A percentile compares a stretch with the other conserved stretches of the same genome.
These are phyloP conservation scores for Xylariales sp. DNA, from an alignment of 2,329 filamentous ascomycete genomes.

Conservation along the genomic window DNA sequence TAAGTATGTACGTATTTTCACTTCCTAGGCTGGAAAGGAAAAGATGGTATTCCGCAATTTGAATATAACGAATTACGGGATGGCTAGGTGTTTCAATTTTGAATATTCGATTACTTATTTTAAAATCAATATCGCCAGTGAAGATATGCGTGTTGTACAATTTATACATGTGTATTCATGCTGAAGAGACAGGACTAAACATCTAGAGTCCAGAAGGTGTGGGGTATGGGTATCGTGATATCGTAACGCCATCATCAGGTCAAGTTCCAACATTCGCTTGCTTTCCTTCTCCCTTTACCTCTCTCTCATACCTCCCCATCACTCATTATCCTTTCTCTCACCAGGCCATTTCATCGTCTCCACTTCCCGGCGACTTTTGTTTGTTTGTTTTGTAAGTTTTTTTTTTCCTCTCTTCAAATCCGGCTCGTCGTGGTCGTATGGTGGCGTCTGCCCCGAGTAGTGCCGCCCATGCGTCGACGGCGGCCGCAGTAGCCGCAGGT, in stretches of 20 bases:
- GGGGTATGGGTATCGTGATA: slow-evolving; percentile 52
- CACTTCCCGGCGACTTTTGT: neutral
- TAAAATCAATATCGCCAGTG: neutral
- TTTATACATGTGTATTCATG: slow-evolving; percentile 26
- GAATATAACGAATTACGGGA: neutral
- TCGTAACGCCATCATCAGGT: slow-evolving; percentile 30
- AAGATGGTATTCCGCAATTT: too few species aligned
- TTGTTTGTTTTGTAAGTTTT: too few species aligned
- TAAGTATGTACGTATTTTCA: neutral
- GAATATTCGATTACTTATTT: neutral
- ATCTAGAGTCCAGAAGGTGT: slow-evolving; percentile 28
- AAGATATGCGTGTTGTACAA: neutral
- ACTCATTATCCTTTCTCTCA: neutral
- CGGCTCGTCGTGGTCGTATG: slow-evolving; percentile 50
- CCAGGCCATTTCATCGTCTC: neutral
- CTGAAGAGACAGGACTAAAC: slow-evolving; percentile 8
- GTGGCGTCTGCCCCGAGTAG: slow-evolving; percentile 33
- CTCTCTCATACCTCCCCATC: neutral
- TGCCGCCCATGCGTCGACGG: slow-evolving; percentile 39
- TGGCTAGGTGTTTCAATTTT: neutral
- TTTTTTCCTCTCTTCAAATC: too few species aligned
- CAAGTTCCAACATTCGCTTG: slow-evolving; percentile 15
- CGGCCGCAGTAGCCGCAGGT: slow-evolving; percentile 62
- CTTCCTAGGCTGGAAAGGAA: too few species aligned
- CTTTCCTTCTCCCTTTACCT: neutral